Base-by-base conservation (phyloP, 1,284 basidiomycete species). In the Spongispora temasekensis region DNA sequence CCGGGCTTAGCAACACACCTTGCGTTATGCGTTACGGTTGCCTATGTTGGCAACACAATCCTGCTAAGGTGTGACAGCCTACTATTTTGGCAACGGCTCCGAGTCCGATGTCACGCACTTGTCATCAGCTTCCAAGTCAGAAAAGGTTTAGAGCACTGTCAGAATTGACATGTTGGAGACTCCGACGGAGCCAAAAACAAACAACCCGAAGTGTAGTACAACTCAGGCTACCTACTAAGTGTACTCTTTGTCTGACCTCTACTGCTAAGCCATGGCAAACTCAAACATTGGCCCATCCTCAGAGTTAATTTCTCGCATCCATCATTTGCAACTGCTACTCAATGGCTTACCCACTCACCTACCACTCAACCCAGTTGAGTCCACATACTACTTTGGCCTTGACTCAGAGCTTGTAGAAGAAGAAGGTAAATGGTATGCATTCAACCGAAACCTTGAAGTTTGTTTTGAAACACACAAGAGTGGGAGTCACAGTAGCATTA, bases 251-350 rank as follows among this genome's bases (percentile, higher is more conserved):
- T n/a, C n/a, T n/a, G n/a, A n/a, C n/a, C 25, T 27, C 21, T 23
- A 23, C 13, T n/a, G 21, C 9, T 12, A 28, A n/a, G 19, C 46
- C 46, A 50, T 50, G 46, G 12, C 46, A 13, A 50, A 50, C 17
- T n/a, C n/a, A n/a, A n/a, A n/a, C n/a, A 12, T 30, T 28, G 46
- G 46, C 27, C 46, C 46, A 46, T 28, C 46, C 46, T 28, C 13
- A 50, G 25, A 50, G 46, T 27, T 50, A 50, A 50, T 50, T 50
- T n/a, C n/a, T n/a, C n/a, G n/a, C n/a, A n/a, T n/a, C n/a, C 46
- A 50, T 50, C 46, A 50, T 50, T n/a, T 50, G 27, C 46, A 50
- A 21, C 27, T 6, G 15, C 27, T 50, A 28, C 46, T 50, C 25
- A 28, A 25, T 28, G 17, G 27, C 46, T 28, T 50, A 13, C 46